These are phyloP conservation scores for Gnaphalium uliginosum DNA, from an alignment of 129 eudicot species.

Conservation along the genomic window DNA sequence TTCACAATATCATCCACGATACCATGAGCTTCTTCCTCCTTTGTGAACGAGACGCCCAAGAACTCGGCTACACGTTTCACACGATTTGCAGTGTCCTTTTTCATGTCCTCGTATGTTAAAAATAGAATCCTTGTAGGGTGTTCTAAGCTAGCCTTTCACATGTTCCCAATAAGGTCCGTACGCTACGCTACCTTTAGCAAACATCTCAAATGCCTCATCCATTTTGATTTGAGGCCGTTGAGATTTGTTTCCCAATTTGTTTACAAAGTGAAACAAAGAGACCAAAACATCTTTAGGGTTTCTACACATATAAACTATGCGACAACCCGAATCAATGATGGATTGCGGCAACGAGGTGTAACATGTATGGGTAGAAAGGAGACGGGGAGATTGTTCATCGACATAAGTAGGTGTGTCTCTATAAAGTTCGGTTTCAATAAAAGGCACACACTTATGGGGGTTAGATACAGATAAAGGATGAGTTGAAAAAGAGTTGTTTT, in stretches of 20 bases:
- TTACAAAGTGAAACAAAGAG: neutral
- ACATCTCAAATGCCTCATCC: constrained; percentile 30
- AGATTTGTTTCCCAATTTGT: constrained; percentile 6
- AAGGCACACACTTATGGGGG: constrained; percentile 43
- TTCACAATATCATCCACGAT: neutral
- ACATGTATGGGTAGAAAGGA: neutral
- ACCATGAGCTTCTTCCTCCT: constrained; percentile 19
- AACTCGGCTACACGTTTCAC: constrained; percentile 41
- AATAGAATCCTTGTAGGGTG: constrained; percentile 34
- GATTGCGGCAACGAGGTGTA: neutral
- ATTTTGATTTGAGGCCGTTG: neutral
- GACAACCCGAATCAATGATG: neutral
- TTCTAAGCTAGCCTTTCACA: constrained; percentile 33
- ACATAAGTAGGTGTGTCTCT: neutral
- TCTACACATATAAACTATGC: constrained; percentile 28
- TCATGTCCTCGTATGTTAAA: constrained; percentile 48
- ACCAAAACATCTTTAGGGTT: constrained; percentile 49
- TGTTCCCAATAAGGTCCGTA: constrained; percentile 26
- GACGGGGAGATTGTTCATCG: no score
- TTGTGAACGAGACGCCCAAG: constrained; percentile 30
- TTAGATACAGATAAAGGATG: neutral
- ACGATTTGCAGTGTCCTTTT: constrained; percentile 21
- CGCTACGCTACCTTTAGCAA: constrained; percentile 33
- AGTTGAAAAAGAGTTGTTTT: constrained; percentile 23
- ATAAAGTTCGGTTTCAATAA: constrained; percentile 32